Conservation (phyloP, 148 eudicot genomes). For the Oxyria digyna region DNA sequence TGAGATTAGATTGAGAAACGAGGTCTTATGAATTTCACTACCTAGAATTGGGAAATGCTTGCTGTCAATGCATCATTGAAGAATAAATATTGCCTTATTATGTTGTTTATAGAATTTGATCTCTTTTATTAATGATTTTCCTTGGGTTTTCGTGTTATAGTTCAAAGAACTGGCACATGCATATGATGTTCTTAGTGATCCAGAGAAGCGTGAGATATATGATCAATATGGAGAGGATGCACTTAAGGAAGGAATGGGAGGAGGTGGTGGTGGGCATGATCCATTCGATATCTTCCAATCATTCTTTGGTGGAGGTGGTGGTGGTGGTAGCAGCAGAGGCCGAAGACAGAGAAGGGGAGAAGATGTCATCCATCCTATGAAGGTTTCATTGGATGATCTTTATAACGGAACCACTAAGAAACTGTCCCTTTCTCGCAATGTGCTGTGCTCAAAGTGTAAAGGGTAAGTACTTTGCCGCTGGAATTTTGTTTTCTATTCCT, state of each 20-base stretch:
- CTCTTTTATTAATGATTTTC: background rate
- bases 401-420: slow-evolving; percentile 46
- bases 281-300: slow-evolving; percentile 48
- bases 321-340: slow-evolving; percentile 43
- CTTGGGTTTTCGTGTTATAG: background rate
- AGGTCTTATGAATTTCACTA: background rate
- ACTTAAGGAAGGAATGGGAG: slow-evolving; percentile 50
- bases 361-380: slow-evolving; percentile 42
- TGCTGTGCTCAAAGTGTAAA: slow-evolving; percentile 39
- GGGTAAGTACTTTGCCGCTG: slow-evolving; percentile 23
- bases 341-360: slow-evolving; percentile 50
- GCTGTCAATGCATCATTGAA: background rate
- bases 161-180: slow-evolving; percentile 49
- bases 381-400: slow-evolving; percentile 40
- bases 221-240: slow-evolving; percentile 55
- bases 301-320: slow-evolving; percentile 37
- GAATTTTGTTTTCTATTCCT: background rate
- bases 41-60: background rate
- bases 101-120: background rate
- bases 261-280: slow-evolving; percentile 39
- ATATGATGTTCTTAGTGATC: slow-evolving; percentile 43
- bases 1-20: background rate
- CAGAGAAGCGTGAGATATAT: slow-evolving; percentile 48
- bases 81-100: background rate
- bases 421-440: slow-evolving; percentile 39